A percentile compares a stretch with the other conserved stretches of the same genome.
These are phyloP conservation scores for Kluyveromyces starmeri DNA, from an alignment of 805 yeast species.

Conservation along the genomic window DNA sequence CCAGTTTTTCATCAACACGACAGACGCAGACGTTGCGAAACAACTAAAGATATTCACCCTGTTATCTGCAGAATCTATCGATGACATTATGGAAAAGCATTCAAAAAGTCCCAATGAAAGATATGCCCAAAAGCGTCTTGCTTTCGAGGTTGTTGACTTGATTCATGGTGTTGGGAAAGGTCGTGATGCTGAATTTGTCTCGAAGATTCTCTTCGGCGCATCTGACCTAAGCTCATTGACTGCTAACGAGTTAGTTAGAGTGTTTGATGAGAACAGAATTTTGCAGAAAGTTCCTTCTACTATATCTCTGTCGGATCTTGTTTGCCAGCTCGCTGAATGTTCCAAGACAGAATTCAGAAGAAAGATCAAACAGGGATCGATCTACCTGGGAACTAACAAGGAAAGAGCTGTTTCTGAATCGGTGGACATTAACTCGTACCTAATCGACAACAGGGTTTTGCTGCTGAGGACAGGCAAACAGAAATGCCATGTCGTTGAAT, in stretches of 20 bases:
- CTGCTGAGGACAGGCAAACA: conserved; percentile 70
- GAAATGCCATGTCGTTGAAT: conserved; percentile 48
- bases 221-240: conserved; percentile 1
- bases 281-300: conserved; percentile 22
- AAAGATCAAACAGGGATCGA: conserved; percentile 59
- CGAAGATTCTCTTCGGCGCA: conserved; percentile 49
- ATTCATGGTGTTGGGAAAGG: conserved; percentile 80
- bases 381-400: conserved; percentile 58
- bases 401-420: conserved; percentile 45
- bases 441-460: conserved; percentile 53
- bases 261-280: conserved; percentile 17
- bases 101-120: conserved; percentile 50
- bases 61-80: conserved; percentile 55
- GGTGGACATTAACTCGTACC: conserved; percentile 37
- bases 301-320: conserved; percentile 37
- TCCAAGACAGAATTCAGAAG: conserved; percentile 53
- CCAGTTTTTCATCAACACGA: conserved; percentile 73
- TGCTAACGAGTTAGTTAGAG: conserved; percentile 12
- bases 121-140: conserved; percentile 67
- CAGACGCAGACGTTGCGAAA: conserved; percentile 65
- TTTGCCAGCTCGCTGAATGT: conserved; percentile 40
- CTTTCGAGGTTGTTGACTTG: conserved; percentile 77
- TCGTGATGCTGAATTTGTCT: conserved; percentile 52
- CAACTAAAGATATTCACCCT: conserved; percentile 73
- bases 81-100: conserved; percentile 45